Evolutionary conservation across 306 rosid genomes (phyloP), one percentile per base, ranked within the genome.

Genomic region (Medicago lupulina): DNA sequence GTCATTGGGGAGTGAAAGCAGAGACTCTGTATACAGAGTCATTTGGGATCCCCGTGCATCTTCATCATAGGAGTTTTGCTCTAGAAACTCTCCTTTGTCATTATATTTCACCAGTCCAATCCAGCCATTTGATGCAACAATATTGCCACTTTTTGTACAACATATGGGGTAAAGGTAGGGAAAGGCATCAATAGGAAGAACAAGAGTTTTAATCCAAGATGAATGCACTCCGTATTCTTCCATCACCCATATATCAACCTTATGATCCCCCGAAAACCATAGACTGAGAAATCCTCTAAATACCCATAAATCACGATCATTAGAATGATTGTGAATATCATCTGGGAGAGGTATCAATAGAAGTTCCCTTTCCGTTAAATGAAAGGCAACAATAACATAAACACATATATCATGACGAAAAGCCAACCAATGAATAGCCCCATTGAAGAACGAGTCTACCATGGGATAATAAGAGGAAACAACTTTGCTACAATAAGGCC

Each of bases 161-260:
- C 51, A 47, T 4, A 47, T 13, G 0, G 53, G 53, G n/a, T 1
- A 14, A 47, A 13, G 6, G 8, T 44, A 44, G 5, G 50, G 50
- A 44, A 11, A 10, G 50, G 4, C 50, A 44, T 2, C 61, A 23
- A 55, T 0, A 40, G 53, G 9, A 36, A 77, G 40, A 21, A 39
- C 76, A 23, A 71, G 18, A 9, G 50, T 58, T 64, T 40, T 77
- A 11, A 23, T 77, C 82, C 85, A 82, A 58, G 79, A 82, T 8
- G 79, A 65, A 18, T 17, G 60, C 76, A 57, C 70, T 34, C 9
- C 25, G 19, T 82, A 72, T 54, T 82, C 71, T 67, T 72, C 4
- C 85, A 82, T 71, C 14, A 65, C 23, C 36, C 36, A 31, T 31
- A 31, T 31, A 4, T 31, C 36, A 31, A 31, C 36, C 6, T 1